Evolutionary conservation across 2,329 filamentous ascomycete genomes (phyloP).

Genomic region (Hypoxylon sp.): DNA sequence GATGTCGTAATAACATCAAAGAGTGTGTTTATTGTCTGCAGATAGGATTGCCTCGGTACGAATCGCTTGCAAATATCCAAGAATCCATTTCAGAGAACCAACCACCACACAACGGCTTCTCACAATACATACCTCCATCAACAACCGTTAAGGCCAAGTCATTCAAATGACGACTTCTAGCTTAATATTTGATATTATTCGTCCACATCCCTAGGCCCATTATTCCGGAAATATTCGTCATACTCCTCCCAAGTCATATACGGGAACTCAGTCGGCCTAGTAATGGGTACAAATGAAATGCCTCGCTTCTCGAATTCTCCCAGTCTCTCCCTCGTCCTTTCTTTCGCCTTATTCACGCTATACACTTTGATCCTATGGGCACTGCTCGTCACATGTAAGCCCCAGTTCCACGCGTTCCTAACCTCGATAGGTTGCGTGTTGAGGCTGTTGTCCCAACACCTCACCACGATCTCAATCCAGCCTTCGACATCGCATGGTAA

Average conservation of each 20-base stretch:
- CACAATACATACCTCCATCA: not conserved
- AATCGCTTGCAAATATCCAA: not conserved
- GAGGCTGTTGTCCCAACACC: constrained; percentile 74
- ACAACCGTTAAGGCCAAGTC: not conserved
- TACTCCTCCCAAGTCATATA: constrained; percentile 48
- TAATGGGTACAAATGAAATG: constrained; percentile 66
- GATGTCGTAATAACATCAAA: not conserved
- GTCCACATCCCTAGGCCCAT: constrained; percentile 49
- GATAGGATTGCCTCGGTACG: not conserved
- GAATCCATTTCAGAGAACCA: not conserved
- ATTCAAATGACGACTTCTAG: not conserved
- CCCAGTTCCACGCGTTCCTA: constrained; percentile 74
- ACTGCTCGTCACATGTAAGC: constrained; percentile 74
- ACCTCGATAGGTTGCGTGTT: constrained; percentile 73
- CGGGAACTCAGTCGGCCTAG: constrained; percentile 53
- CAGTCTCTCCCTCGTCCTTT: constrained; percentile 64
- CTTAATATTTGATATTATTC: constrained; percentile 22
- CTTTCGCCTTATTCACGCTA: constrained; percentile 70
- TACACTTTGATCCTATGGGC: constrained; percentile 74
- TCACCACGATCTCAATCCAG: constrained; percentile 71
- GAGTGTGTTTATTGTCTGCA: not conserved
- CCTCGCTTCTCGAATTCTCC: constrained; percentile 65
- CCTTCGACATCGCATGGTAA: constrained; percentile 74
- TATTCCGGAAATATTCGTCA: constrained; percentile 45
- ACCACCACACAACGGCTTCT: not conserved